phyloP scores from a whole-genome alignment of 371 early-diverging fungal genomes.

The Apophysomyces sp. region DNA sequence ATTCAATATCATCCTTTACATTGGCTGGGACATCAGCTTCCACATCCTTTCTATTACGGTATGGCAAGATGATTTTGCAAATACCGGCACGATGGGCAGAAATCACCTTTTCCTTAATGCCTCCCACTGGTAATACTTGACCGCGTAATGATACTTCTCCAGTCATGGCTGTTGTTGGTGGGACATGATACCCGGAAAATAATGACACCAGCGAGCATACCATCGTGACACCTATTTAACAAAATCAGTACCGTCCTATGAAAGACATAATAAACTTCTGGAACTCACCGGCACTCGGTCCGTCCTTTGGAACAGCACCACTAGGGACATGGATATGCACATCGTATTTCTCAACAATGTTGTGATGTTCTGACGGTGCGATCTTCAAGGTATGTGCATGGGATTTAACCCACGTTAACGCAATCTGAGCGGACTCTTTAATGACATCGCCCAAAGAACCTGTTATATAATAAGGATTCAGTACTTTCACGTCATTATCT shows the following conservation, averaged over 20 bases:
- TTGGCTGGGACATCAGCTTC: conserved; percentile 62
- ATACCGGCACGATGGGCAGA: conserved; percentile 83
- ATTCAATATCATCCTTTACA: conserved; percentile 63
- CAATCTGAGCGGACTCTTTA: conserved; percentile 83
- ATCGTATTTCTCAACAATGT: conserved; percentile 52
- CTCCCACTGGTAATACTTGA: conserved; percentile 81
- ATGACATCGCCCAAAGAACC: conserved; percentile 87
- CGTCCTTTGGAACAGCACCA: conserved; percentile 85
- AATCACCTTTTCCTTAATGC: conserved; percentile 84
- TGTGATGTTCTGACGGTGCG: conserved; percentile 22
- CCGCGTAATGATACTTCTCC: conserved; percentile 87
- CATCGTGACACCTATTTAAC: conserved; percentile 56
- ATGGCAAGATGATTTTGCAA: conserved; percentile 54
- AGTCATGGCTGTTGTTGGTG: conserved; percentile 70
- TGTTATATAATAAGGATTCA: background rate
- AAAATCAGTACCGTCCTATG: too few species aligned
- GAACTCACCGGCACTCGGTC: conserved; percentile 57
- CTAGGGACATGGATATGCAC: conserved; percentile 86
- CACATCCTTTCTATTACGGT: conserved; percentile 54
- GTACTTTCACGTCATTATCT: background rate
- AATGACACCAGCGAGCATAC: conserved; percentile 77
- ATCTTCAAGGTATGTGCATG: conserved; percentile 63
- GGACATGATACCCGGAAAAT: conserved; percentile 58
- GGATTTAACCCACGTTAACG: conserved; percentile 77
- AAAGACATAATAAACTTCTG: too few species aligned